phyloP scores from a whole-genome alignment of 495 filamentous ascomycete species.

The Talaromyces trachyspermus region DNA sequence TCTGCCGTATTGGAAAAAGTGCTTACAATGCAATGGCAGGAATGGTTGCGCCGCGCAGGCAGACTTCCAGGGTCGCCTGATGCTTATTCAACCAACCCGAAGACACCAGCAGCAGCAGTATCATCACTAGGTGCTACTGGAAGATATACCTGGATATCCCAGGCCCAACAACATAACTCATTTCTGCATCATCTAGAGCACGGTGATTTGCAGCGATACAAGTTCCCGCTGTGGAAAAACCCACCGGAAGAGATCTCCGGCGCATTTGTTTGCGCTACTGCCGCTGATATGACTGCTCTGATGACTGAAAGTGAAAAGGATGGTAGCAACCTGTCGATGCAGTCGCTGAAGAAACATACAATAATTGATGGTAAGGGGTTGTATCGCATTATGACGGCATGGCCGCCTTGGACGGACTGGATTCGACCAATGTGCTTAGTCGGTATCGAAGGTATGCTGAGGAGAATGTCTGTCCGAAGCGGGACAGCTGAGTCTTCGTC shows the following conservation, averaged over 20 bases:
- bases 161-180: conserved; percentile 49
- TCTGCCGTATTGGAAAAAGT: background rate
- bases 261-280: conserved; percentile 43
- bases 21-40: too few species aligned
- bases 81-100: too few species aligned
- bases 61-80: too few species aligned
- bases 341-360: conserved; percentile 18
- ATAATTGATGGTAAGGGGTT: conserved; percentile 47
- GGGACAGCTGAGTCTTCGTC: background rate
- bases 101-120: too few species aligned
- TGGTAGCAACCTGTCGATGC: background rate
- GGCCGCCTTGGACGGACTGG: conserved; percentile 28
- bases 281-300: conserved; percentile 27
- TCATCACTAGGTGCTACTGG: background rate
- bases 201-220: conserved; percentile 37
- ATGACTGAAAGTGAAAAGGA: conserved; percentile 12
- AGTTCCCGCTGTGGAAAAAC: conserved; percentile 44
- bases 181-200: conserved; percentile 45
- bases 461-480: conserved; percentile 33
- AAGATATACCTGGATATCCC: conserved; percentile 5
- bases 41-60: too few species aligned
- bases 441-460: conserved; percentile 45
- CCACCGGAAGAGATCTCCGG: conserved; percentile 34
- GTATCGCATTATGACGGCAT: conserved; percentile 42
- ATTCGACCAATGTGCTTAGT: conserved; percentile 43